phyloP scores from a whole-genome alignment of 2,329 filamentous ascomycete genomes.

The Chrysoporthe deuterocubensis region DNA sequence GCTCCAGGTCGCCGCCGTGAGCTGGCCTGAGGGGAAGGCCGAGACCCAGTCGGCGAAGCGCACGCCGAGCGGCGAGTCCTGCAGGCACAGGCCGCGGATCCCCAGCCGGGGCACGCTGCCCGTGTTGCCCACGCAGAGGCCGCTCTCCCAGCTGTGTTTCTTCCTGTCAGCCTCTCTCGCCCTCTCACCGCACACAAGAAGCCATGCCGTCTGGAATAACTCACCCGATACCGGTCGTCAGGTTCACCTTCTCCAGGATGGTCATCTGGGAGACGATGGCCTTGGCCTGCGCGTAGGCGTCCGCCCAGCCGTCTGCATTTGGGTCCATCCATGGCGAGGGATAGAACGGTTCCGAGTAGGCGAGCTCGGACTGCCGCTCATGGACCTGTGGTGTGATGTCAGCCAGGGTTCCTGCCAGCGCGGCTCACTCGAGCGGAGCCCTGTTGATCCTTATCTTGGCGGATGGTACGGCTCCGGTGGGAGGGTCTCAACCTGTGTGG shows the following conservation, averaged over 20 bases:
- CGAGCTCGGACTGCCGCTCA: slow-evolving; percentile 36
- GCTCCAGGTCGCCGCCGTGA: slow-evolving; percentile 83
- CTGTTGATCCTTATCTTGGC: background rate
- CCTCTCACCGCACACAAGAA: too few relatives aligned
- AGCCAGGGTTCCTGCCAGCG: background rate
- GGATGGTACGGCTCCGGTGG: background rate
- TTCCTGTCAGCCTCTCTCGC: background rate
- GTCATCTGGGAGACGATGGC: slow-evolving; percentile 84
- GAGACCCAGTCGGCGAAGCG: slow-evolving; percentile 79
- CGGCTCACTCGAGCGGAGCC: background rate
- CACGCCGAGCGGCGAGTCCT: slow-evolving; percentile 83
- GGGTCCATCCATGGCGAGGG: slow-evolving; percentile 88
- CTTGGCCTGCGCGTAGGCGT: slow-evolving; percentile 75
- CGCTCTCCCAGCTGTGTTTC: slow-evolving; percentile 62
- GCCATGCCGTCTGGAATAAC: slow-evolving; percentile 37
- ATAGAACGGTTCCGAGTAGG: slow-evolving; percentile 66
- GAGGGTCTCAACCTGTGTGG: background rate
- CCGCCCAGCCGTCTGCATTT: slow-evolving; percentile 71
- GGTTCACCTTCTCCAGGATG: slow-evolving; percentile 86
- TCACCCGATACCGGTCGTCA: slow-evolving; percentile 88
- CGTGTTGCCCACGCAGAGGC: slow-evolving; percentile 77
- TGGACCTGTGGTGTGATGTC: slow-evolving; percentile 34
- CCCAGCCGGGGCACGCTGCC: slow-evolving; percentile 73
- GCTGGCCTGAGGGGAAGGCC: slow-evolving; percentile 79
- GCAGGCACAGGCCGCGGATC: slow-evolving; percentile 74